A percentile compares a stretch with the other conserved stretches of the same genome.
phyloP scores from a whole-genome alignment of 2,329 filamentous ascomycete genomes.

The Ceratocystis harringtonii region DNA sequence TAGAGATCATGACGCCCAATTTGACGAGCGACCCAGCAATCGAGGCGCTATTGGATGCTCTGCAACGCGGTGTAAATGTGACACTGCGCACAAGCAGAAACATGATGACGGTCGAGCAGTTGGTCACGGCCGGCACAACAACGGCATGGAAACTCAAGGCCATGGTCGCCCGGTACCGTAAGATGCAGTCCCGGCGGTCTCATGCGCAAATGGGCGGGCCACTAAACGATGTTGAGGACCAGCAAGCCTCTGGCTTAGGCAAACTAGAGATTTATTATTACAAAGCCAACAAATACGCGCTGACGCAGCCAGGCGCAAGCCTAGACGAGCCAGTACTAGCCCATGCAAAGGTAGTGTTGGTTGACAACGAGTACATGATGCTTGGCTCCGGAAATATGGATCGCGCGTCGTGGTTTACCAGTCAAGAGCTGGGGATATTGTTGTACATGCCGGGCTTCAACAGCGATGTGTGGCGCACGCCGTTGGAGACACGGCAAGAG shows the following conservation, averaged over 20 bases:
- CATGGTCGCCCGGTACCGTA: conserved; percentile 41
- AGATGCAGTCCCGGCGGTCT: conserved; percentile 18
- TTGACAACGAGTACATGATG: conserved; percentile 52
- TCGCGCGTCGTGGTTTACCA: conserved; percentile 73
- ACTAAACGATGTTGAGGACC: conserved; percentile 13
- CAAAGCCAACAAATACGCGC: conserved; percentile 25
- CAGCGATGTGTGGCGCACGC: conserved; percentile 27
- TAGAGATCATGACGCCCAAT: conserved; percentile 66
- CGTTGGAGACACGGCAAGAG: conserved; percentile 25
- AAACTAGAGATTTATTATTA: conserved; percentile 46
- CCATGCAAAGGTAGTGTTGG: conserved; percentile 62
- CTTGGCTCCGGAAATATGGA: conserved; percentile 75
- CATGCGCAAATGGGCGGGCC: conserved; percentile 15
- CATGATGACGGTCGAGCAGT: conserved; percentile 67
- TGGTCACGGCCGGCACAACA: conserved; percentile 63
- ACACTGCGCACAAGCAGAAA: conserved; percentile 49
- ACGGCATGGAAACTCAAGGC: conserved; percentile 48
- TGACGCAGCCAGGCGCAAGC: conserved; percentile 17
- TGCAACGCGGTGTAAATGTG: conserved; percentile 53
- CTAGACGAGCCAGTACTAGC: conserved; percentile 51
- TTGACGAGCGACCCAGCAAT: conserved; percentile 54
- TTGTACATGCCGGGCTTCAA: conserved; percentile 32
- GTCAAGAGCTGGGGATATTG: conserved; percentile 62
- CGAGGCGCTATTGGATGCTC: conserved; percentile 42
- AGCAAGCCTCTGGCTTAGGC: conserved; percentile 36